Evolutionary conservation across 495 filamentous ascomycete genomes (phyloP).

Genomic region (Penicillium bialowiezense): DNA sequence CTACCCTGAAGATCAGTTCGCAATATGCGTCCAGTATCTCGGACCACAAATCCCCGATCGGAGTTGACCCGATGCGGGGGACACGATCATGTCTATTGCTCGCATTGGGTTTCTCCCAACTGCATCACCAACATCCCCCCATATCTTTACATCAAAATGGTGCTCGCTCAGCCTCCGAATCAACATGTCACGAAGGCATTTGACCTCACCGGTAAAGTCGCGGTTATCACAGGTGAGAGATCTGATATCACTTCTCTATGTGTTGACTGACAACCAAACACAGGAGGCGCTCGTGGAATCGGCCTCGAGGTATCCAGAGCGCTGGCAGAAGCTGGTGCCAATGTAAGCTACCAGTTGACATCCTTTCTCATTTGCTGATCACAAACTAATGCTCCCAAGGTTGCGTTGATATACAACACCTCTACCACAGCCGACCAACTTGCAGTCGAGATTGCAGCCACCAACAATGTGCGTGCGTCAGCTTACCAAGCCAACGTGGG

Average conservation of each 20-base stretch:
- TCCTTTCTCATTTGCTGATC: not conserved
- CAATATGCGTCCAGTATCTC: no score
- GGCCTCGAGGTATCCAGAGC: conserved; percentile 70
- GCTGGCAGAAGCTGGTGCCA: conserved; percentile 75
- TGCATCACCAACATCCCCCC: no score
- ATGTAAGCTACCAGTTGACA: conserved; percentile 43
- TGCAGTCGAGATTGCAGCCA: conserved; percentile 67
- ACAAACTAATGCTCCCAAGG: not conserved
- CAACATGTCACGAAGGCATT: conserved; percentile 36
- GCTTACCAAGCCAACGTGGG: conserved; percentile 71
- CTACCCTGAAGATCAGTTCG: no score
- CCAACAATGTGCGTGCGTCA: conserved; percentile 62
- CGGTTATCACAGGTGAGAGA: conserved; percentile 28
- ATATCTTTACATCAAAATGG: no score
- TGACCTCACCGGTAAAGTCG: conserved; percentile 36
- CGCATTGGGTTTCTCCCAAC: not conserved
- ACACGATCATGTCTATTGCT: not conserved
- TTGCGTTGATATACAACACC: conserved; percentile 74
- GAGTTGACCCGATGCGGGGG: conserved; percentile 10
- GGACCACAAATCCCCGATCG: conserved; percentile 1
- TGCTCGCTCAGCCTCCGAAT: conserved; percentile 36
- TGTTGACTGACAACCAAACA: not conserved
- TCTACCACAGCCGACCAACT: conserved; percentile 64
- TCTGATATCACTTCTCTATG: not conserved
- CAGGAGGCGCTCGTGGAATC: conserved; percentile 77